Evolutionary conservation across 345 rosid species (phyloP).

Genomic region (Eucalyptus erythrocorys): DNA sequence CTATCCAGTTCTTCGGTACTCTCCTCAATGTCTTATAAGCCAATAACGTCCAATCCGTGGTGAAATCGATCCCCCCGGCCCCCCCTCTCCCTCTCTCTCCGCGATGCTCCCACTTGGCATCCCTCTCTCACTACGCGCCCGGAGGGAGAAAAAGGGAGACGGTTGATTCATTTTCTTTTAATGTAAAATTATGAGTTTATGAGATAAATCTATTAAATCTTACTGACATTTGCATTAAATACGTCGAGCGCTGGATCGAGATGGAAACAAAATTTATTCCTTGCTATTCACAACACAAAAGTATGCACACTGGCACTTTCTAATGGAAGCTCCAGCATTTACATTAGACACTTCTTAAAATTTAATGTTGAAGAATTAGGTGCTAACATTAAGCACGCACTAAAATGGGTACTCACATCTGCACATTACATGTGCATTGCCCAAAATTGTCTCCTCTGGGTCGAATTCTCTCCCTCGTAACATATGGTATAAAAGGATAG

Average conservation of each 20-base stretch:
- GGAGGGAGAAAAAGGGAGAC: background rate
- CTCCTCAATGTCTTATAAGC: background rate
- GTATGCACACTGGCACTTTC: background rate
- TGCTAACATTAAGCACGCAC: background rate
- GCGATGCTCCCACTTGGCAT: background rate
- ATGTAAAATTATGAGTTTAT: background rate
- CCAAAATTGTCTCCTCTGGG: background rate
- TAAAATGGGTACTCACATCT: background rate
- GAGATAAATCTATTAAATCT: background rate
- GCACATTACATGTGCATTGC: background rate
- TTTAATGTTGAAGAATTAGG: background rate
- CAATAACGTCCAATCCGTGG: background rate
- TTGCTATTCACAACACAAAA: background rate
- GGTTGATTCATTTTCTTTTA: background rate
- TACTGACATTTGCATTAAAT: background rate
- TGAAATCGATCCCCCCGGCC: background rate
- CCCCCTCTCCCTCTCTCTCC: background rate
- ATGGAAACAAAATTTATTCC: background rate
- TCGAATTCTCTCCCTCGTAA: background rate
- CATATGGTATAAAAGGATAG: background rate
- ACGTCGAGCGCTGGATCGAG: background rate
- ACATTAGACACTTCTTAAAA: background rate
- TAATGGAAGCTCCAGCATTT: background rate
- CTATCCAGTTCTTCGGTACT: background rate
- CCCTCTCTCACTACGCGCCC: background rate